Conservation (phyloP, 2,329 filamentous ascomycete genomes). For the Nemania sp. region DNA sequence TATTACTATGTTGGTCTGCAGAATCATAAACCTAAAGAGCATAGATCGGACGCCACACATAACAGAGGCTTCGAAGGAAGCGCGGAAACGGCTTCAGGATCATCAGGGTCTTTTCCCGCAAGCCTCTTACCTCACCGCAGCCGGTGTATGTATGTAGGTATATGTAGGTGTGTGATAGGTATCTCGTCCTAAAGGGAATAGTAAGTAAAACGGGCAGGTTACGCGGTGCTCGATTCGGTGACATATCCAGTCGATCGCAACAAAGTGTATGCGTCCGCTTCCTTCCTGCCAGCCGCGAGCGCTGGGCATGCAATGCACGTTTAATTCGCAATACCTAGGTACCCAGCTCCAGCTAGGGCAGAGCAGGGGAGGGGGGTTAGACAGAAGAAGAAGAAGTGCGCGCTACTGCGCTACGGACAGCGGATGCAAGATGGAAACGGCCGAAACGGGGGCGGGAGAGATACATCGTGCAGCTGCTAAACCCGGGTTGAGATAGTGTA, state of each 20-base stretch:
- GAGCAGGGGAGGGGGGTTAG: constrained; percentile 7
- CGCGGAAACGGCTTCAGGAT: constrained; percentile 24
- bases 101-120: constrained; percentile 33
- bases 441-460: constrained; percentile 36
- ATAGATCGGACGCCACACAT: constrained; percentile 12
- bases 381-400: constrained; percentile 6
- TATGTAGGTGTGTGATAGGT: neutral
- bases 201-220: constrained; percentile 31
- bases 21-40: neutral
- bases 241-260: constrained; percentile 27
- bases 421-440: constrained; percentile 37
- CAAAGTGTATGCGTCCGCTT: constrained; percentile 21
- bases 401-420: constrained; percentile 32
- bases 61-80: constrained; percentile 10
- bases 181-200: constrained; percentile 22
- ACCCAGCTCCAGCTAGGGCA: too few relatives aligned
- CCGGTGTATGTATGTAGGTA: too few relatives aligned
- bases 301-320: constrained; percentile 39
- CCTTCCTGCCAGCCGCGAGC: constrained; percentile 16
- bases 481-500: constrained; percentile 19
- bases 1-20: constrained; percentile 12
- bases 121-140: constrained; percentile 27
- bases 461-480: constrained; percentile 24
- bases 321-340: constrained; percentile 37
- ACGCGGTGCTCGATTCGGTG: constrained; percentile 29